Conservation (phyloP, 2,329 filamentous ascomycete species). For the Amylocarpus encephaloides region DNA sequence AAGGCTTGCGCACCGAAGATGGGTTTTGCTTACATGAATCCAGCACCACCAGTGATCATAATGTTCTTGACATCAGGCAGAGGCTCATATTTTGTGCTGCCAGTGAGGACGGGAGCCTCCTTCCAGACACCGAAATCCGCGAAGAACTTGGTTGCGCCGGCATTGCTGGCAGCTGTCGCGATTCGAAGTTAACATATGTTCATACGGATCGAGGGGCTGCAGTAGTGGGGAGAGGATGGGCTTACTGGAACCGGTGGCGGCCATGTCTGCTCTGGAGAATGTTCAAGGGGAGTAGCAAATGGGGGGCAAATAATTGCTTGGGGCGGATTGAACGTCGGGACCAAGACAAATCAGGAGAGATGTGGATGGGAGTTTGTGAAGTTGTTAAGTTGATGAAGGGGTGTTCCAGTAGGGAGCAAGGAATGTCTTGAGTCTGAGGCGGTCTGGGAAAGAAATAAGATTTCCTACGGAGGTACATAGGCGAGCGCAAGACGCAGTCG, state of each 20-base stretch:
- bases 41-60: constrained; percentile 76
- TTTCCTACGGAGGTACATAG: too few relatives aligned
- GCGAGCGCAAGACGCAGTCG: not conserved
- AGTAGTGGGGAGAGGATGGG: not conserved
- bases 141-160: constrained; percentile 36
- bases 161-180: not conserved
- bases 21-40: constrained; percentile 64
- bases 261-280: not conserved
- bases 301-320: not conserved
- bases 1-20: constrained; percentile 5
- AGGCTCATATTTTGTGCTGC: constrained; percentile 64
- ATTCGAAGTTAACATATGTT: not conserved
- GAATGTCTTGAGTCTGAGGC: not conserved
- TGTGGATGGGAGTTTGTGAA: not conserved
- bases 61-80: constrained; percentile 68
- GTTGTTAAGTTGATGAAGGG: not conserved
- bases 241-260: not conserved
- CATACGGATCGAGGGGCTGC: not conserved
- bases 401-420: constrained; percentile 1
- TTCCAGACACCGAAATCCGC: constrained; percentile 63
- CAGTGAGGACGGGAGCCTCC: constrained; percentile 62
- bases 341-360: not conserved
- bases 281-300: not conserved
- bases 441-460: not conserved
- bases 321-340: not conserved